Percentiles rank a stretch among this genome's conserved stretches.
Conservation (phyloP, 2,329 filamentous ascomycete species). For the Beauveria caledonica region DNA sequence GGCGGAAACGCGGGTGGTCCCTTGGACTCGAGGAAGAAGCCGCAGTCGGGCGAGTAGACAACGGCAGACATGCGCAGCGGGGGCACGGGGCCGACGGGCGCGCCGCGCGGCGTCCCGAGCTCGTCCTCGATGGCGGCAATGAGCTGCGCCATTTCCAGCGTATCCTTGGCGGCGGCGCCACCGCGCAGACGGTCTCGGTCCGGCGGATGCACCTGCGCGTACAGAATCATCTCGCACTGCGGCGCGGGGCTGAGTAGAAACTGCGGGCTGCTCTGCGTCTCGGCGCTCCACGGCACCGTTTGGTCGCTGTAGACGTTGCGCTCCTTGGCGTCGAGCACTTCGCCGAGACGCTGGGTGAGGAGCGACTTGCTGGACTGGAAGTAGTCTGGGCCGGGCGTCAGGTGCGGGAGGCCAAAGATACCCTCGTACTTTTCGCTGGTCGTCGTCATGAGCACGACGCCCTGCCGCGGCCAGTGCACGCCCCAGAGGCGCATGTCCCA, state of each 20-base stretch:
- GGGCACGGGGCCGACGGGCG: slow-evolving; percentile 46
- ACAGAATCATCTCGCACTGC: slow-evolving; percentile 84
- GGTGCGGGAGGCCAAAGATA: slow-evolving; percentile 80
- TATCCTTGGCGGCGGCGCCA: slow-evolving; percentile 24
- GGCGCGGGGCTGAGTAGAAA: slow-evolving; percentile 53
- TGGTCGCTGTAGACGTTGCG: slow-evolving; percentile 44
- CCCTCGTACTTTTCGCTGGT: slow-evolving; percentile 93
- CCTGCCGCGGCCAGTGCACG: slow-evolving; percentile 76
- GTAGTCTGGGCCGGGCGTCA: slow-evolving; percentile 53
- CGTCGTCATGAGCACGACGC: slow-evolving; percentile 73
- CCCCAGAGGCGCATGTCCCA: slow-evolving; percentile 78
- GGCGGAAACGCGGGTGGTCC: slow-evolving; percentile 49
- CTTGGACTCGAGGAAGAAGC: slow-evolving; percentile 56
- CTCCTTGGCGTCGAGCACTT: slow-evolving; percentile 58
- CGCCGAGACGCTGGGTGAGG: slow-evolving; percentile 64
- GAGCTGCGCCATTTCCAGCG: slow-evolving; percentile 27
- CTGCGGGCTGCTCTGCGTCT: slow-evolving; percentile 48
- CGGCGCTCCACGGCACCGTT: slow-evolving; percentile 69
- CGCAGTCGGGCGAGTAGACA: slow-evolving; percentile 61
- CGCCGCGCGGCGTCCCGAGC: slow-evolving; percentile 52
- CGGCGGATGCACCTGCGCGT: slow-evolving; percentile 65
- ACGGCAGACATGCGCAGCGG: slow-evolving; percentile 54
- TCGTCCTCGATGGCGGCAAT: slow-evolving; percentile 53
- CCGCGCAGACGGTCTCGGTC: slow-evolving; percentile 25
- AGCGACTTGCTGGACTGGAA: slow-evolving; percentile 53